phyloP scores from a whole-genome alignment of 306 rosid genomes.

The Prunus mira region DNA sequence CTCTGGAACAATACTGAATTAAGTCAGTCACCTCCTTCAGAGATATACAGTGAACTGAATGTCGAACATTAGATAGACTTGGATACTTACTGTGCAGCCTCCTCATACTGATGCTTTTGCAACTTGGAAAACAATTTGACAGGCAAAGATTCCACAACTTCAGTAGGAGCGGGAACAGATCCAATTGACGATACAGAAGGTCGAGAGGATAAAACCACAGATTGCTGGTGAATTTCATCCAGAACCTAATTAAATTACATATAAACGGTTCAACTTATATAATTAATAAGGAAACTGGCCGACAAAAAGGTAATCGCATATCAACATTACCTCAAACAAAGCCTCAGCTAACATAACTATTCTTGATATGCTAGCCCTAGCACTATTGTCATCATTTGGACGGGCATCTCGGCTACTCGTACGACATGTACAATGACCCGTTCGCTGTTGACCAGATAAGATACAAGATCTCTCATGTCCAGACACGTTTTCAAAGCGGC shows the following conservation, averaged over 20 bases:
- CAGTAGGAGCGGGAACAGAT: slow-evolving; percentile 92
- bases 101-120: slow-evolving; percentile 74
- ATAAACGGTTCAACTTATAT: slow-evolving; percentile 52
- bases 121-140: slow-evolving; percentile 67
- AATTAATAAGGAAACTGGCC: slow-evolving; percentile 27
- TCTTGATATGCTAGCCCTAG: slow-evolving; percentile 99
- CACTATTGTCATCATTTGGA: slow-evolving; percentile 63
- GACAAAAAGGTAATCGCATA: slow-evolving; percentile 20
- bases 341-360: slow-evolving; percentile 99
- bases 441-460: slow-evolving; percentile 91
- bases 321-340: slow-evolving; percentile 77
- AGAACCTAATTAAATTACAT: slow-evolving; percentile 91
- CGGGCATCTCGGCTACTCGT: slow-evolving; percentile 45
- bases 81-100: slow-evolving; percentile 82
- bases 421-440: slow-evolving; percentile 85
- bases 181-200: slow-evolving; percentile 95
- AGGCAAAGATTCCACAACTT: slow-evolving; percentile 95
- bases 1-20: not conserved
- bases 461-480: slow-evolving; percentile 95
- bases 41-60: not conserved
- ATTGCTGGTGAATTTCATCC: slow-evolving; percentile 99
- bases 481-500: slow-evolving; percentile 88
- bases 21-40: not conserved
- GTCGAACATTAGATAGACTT: not conserved
- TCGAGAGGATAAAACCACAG: slow-evolving; percentile 89